These are phyloP conservation scores for Cocos nucifera DNA, from an alignment of 176 grass and related monocot species.

Conservation along the genomic window DNA sequence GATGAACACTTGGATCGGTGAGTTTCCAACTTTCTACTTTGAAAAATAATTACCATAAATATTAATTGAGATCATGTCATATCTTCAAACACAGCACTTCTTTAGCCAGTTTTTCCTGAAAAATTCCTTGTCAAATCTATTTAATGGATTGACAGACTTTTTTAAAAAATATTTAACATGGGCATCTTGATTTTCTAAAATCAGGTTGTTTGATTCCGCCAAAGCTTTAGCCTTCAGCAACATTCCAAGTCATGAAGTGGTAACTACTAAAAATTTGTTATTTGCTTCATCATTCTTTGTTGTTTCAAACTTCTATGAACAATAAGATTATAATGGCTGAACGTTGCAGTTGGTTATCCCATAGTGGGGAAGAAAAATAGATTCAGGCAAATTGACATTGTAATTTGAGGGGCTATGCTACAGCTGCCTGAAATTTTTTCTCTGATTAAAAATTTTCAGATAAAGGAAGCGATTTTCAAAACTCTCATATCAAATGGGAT, in stretches of 20 bases:
- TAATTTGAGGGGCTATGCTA: too few species aligned
- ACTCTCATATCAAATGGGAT: slow-evolving; percentile 89
- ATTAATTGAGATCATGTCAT: too few species aligned
- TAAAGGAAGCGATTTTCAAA: slow-evolving; percentile 88
- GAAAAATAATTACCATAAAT: too few species aligned
- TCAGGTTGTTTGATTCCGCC: slow-evolving; percentile 89
- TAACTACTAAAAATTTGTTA: slow-evolving; percentile 26
- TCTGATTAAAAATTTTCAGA: slow-evolving; percentile 39
- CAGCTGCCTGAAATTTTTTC: not conserved
- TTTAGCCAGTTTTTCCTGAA: too few species aligned
- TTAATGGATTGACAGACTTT: too few species aligned
- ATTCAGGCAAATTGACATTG: too few species aligned
- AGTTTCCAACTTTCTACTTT: slow-evolving; percentile 14
- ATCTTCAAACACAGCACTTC: too few species aligned
- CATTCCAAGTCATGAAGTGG: slow-evolving; percentile 68
- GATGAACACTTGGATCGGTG: slow-evolving; percentile 97
- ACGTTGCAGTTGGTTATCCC: too few species aligned
- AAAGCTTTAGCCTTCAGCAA: slow-evolving; percentile 93
- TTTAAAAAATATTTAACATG: too few species aligned
- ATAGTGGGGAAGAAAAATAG: too few species aligned
- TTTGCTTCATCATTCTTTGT: not conserved
- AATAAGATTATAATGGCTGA: too few species aligned
- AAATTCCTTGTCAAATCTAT: too few species aligned
- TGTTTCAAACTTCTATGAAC: not conserved
- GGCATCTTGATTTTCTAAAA: slow-evolving; percentile 6